Percentiles rank a stretch among this genome's conserved stretches.
phyloP scores from a whole-genome alignment of 2,329 filamentous ascomycete genomes.

The Sclerotinia nivalis region DNA sequence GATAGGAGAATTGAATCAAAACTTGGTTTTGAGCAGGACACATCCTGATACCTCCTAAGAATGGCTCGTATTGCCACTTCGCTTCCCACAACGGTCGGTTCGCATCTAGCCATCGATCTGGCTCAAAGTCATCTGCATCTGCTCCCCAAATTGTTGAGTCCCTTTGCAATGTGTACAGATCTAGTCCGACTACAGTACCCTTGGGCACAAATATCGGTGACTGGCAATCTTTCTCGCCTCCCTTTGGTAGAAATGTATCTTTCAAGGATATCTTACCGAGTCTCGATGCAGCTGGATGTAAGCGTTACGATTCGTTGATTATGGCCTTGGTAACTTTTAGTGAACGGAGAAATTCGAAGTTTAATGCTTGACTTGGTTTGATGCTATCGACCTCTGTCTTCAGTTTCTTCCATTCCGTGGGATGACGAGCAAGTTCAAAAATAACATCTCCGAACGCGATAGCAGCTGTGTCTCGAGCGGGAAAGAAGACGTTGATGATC shows the following conservation, averaged over 20 bases:
- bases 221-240: constrained; percentile 36
- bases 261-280: not conserved
- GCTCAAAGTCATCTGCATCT: constrained; percentile 43
- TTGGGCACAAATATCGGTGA: constrained; percentile 34
- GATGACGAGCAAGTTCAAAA: constrained; percentile 17
- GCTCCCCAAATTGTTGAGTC: constrained; percentile 43
- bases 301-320: constrained; percentile 15
- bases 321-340: not conserved
- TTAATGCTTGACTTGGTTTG: not conserved
- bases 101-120: constrained; percentile 37
- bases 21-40: constrained; percentile 42
- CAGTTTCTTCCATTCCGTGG: not conserved
- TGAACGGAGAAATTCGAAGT: not conserved
- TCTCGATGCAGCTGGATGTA: constrained; percentile 7
- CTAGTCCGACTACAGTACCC: constrained; percentile 26
- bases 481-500: not conserved
- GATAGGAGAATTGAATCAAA: constrained; percentile 40
- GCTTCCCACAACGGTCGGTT: not conserved
- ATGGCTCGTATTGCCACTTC: constrained; percentile 41
- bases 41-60: constrained; percentile 42
- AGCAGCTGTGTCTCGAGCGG: constrained; percentile 2
- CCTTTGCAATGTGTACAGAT: constrained; percentile 42
- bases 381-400: not conserved
- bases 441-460: not conserved
- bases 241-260: constrained; percentile 31